These are phyloP conservation scores for Termitomyces sp. DNA, from an alignment of 768 basidiomycete genomes.

Conservation along the genomic window DNA sequence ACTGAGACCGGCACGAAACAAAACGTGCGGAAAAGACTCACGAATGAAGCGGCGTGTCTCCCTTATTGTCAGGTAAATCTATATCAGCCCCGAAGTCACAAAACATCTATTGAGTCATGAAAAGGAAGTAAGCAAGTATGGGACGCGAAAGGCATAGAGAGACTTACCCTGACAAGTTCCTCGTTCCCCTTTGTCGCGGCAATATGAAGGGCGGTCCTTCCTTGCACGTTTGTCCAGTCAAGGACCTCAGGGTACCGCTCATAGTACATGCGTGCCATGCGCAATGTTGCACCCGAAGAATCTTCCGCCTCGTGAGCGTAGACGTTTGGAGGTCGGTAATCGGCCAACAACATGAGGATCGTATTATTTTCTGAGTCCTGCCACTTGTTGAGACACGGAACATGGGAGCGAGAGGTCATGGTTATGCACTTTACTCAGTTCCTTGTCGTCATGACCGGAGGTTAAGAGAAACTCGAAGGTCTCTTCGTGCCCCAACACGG, in stretches of 20 bases:
- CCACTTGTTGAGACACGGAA: background rate
- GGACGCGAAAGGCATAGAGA: conserved; percentile 9
- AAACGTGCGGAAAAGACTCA: conserved; percentile 34
- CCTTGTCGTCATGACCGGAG: conserved; percentile 89
- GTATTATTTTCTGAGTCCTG: conserved; percentile 94
- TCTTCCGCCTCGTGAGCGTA: conserved; percentile 52
- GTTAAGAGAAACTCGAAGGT: conserved; percentile 88
- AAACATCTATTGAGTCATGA: conserved; percentile 58
- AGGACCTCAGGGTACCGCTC: conserved; percentile 83
- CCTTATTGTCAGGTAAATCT: conserved; percentile 85
- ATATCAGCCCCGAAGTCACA: conserved; percentile 89
- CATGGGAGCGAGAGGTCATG: background rate
- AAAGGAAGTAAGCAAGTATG: background rate
- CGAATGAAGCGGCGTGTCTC: conserved; percentile 93
- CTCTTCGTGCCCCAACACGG: conserved; percentile 83
- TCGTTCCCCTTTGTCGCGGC: conserved; percentile 88
- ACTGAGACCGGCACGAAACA: conserved; percentile 8
- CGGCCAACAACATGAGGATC: conserved; percentile 89
- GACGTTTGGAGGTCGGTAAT: conserved; percentile 52
- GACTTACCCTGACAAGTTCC: conserved; percentile 72
- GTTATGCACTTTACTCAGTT: conserved; percentile 71
- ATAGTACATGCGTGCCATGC: conserved; percentile 85
- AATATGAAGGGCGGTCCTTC: conserved; percentile 87
- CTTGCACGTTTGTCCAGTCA: conserved; percentile 89
- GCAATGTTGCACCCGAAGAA: conserved; percentile 64